A percentile compares a stretch with the other conserved stretches of the same genome.
These are phyloP conservation scores for Phytophthora foliorum DNA, from an alignment of 352 stramenopile genomes.

Conservation along the genomic window DNA sequence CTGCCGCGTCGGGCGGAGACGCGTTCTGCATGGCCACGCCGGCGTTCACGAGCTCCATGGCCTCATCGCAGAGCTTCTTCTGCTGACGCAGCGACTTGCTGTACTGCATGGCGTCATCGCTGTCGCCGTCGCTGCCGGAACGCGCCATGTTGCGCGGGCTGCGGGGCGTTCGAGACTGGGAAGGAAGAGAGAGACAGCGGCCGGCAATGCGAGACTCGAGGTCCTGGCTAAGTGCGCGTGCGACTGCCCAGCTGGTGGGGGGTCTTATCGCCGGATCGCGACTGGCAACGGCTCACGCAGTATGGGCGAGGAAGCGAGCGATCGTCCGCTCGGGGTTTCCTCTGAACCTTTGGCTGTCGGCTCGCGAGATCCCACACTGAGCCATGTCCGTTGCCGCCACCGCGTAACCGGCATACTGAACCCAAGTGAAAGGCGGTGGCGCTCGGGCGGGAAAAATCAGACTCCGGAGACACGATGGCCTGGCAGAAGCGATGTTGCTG, in stretches of 20 bases:
- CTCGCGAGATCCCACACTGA: slow-evolving; percentile 42
- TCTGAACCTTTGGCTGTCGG: slow-evolving; percentile 34
- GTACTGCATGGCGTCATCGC: slow-evolving; percentile 67
- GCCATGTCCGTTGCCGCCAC: not conserved
- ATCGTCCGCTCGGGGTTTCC: slow-evolving; percentile 36
- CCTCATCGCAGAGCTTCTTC: slow-evolving; percentile 85
- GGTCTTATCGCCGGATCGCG: slow-evolving; percentile 43
- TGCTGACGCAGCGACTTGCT: slow-evolving; percentile 74
- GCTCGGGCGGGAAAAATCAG: slow-evolving; percentile 21
- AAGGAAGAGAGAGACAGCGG: slow-evolving; percentile 30
- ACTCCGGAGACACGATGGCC: not conserved
- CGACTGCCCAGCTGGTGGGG: slow-evolving; percentile 39
- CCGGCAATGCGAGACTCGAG: slow-evolving; percentile 7
- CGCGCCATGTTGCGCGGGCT: slow-evolving; percentile 50
- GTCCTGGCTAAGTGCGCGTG: slow-evolving; percentile 35
- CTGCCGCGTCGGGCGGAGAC: slow-evolving; percentile 55
- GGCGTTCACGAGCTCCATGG: slow-evolving; percentile 85
- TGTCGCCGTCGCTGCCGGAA: slow-evolving; percentile 63
- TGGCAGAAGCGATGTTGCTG: not conserved
- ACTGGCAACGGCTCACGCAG: slow-evolving; percentile 18
- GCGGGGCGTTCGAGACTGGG: slow-evolving; percentile 45
- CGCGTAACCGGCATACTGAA: slow-evolving; percentile 24
- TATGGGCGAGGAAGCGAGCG: slow-evolving; percentile 6
- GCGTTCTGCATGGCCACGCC: slow-evolving; percentile 84
- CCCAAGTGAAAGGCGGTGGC: slow-evolving; percentile 6